A percentile compares a stretch with the other conserved stretches of the same genome.
These are phyloP conservation scores for Colletotrichum lupini DNA, from an alignment of 2,329 filamentous ascomycete species.

Conservation along the genomic window DNA sequence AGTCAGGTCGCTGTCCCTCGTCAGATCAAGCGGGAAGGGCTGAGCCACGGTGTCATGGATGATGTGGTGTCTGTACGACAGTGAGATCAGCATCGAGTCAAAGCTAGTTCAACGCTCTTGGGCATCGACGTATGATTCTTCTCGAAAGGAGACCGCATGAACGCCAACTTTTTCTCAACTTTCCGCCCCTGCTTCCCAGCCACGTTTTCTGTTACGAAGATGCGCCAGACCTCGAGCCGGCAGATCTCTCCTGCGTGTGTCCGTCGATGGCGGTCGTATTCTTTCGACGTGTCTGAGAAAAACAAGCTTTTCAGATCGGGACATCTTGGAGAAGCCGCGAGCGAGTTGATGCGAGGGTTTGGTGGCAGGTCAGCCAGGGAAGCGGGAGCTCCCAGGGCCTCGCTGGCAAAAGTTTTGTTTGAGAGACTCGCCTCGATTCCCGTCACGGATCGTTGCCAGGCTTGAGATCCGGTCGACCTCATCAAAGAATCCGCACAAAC, in stretches of 20 bases:
- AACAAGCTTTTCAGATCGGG: not conserved
- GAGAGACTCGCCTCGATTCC: not conserved
- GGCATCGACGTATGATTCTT: not conserved
- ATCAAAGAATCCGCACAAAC: constrained; percentile 14
- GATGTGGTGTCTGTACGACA: constrained; percentile 22
- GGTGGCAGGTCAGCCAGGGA: not conserved
- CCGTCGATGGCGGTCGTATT: constrained; percentile 18
- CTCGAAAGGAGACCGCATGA: not conserved
- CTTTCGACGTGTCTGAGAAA: not conserved
- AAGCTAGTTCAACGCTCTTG: not conserved
- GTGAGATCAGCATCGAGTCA: constrained; percentile 24
- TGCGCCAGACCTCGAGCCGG: not conserved
- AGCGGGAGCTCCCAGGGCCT: not conserved
- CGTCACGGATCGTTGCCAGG: constrained; percentile 11
- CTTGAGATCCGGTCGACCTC: constrained; percentile 6
- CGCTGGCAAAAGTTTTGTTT: not conserved
- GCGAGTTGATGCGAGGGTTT: not conserved
- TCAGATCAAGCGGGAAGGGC: constrained; percentile 23
- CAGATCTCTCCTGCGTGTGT: constrained; percentile 6
- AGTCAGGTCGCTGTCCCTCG: not conserved
- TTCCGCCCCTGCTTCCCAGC: not conserved
- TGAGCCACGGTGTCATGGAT: constrained; percentile 28
- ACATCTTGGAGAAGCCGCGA: not conserved
- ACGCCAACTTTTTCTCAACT: not conserved
- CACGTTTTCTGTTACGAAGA: constrained; percentile 1